Percentiles rank a stretch among this genome's conserved stretches.
These are phyloP conservation scores for Xylaria arbuscula DNA, from an alignment of 2,329 filamentous ascomycete genomes.

Conservation along the genomic window DNA sequence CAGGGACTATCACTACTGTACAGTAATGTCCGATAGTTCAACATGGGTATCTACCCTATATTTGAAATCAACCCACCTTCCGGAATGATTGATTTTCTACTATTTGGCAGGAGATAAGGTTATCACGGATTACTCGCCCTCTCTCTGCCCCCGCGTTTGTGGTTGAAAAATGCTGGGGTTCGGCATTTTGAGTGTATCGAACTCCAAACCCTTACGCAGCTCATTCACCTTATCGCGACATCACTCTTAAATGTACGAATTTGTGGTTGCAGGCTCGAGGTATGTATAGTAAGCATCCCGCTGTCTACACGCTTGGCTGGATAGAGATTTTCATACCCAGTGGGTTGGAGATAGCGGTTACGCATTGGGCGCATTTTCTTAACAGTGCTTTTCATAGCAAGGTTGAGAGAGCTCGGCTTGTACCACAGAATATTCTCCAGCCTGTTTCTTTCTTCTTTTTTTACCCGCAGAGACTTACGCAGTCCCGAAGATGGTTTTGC, in stretches of 20 bases:
- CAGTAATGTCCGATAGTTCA: conserved; percentile 1
- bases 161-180: conserved; percentile 11
- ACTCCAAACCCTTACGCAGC: neutral
- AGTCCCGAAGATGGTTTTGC: neutral
- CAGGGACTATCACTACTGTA: neutral
- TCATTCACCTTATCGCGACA: neutral
- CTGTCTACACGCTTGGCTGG: conserved; percentile 2
- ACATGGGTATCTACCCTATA: conserved; percentile 18
- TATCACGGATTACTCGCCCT: conserved; percentile 21
- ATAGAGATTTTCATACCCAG: neutral
- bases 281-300: conserved; percentile 17
- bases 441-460: neutral
- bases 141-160: conserved; percentile 15
- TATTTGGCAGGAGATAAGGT: conserved; percentile 28
- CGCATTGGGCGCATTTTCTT: neutral
- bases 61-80: conserved; percentile 29
- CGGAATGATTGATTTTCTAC: conserved; percentile 15
- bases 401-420: neutral
- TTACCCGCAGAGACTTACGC: neutral
- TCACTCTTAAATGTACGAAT: neutral
- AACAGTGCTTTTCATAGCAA: neutral
- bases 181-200: neutral
- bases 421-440: neutral
- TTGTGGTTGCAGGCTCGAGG: neutral
- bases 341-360: conserved; percentile 3